Evolutionary conservation across 768 basidiomycete species (phyloP).

Genomic region (Auricularia sp.): DNA sequence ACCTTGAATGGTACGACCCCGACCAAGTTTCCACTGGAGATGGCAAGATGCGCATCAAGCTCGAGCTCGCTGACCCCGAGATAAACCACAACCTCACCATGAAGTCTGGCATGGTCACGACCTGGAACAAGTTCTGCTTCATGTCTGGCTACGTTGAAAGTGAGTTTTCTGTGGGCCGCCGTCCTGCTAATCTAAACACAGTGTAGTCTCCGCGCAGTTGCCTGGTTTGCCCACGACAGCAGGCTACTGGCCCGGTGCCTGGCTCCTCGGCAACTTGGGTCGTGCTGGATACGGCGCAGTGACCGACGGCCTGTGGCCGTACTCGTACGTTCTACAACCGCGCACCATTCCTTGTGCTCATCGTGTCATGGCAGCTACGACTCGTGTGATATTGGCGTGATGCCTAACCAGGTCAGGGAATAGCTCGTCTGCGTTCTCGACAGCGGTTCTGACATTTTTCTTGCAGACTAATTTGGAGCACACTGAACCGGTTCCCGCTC

Average conservation of each 20-base stretch:
- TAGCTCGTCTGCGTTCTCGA: not conserved
- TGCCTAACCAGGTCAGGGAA: constrained; percentile 39
- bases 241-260: constrained; percentile 70
- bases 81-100: constrained; percentile 44
- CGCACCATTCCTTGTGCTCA: constrained; percentile 29
- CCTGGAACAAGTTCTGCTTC: constrained; percentile 79
- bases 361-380: constrained; percentile 29
- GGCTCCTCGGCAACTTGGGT: constrained; percentile 86
- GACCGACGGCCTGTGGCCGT: constrained; percentile 78
- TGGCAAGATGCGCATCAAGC: constrained; percentile 59
- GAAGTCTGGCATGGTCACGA: constrained; percentile 69
- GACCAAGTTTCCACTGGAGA: constrained; percentile 57
- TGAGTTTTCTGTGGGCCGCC: constrained; percentile 5
- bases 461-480: constrained; percentile 40
- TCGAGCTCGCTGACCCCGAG: constrained; percentile 37
- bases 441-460: too few relatives aligned
- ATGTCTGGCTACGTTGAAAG: constrained; percentile 54
- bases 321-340: constrained; percentile 39
- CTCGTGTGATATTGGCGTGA: constrained; percentile 50
- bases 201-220: constrained; percentile 37
- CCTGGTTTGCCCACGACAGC: constrained; percentile 46
- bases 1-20: constrained; percentile 73
- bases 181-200: not conserved
- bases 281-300: constrained; percentile 72
- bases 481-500: constrained; percentile 39